Base-by-base conservation (phyloP, 345 rosid species). In the Eucalyptus microcorys region DNA sequence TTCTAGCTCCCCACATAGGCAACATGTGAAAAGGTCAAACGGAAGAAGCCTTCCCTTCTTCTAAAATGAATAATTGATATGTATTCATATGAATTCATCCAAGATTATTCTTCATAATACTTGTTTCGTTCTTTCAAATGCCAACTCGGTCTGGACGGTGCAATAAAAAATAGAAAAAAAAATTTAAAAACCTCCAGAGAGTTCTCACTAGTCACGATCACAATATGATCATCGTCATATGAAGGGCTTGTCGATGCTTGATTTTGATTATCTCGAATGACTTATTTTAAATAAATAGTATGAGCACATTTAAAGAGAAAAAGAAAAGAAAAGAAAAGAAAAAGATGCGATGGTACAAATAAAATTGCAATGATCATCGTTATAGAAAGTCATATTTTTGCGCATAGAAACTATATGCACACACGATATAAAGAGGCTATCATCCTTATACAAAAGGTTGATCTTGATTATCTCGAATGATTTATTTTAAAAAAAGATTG, bases 61-160 rank as follows among this genome's bases (percentile, higher is more conserved):
- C 81, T 34, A 19, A 5, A 17, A 34, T 17, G 83, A 37, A 21
- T 71, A 5, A 10, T 5, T 32, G 14, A 37, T 40, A 37, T 71
- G 14, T 37, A 34, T 37, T 21, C 8, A 71, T 19, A 19, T 3
- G 1, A 37, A 17, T 14, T 37, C 14, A 10, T 68, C 26, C 7
- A 9, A 34, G 7, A 17, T 34, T 34, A 24, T 55, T 34, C 2
- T 27, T 21, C 80, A 17, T 9, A 3, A 17, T 34, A 19, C 42
- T 34, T 2, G 34, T 59, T 59, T 27, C 7, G 14, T 5, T 27
- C 71, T n/a, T 64, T 14, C 10, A 24, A 7, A n/a, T 30, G 76
- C 76, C 8, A 4, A 19, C 27, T 71, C 4, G 26, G 4, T 19
- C 7, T 2, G 1, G 2, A 37, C 1, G 3, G 0, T 11, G 14